Conservation (phyloP, 1,139 yeast species). For the Trichomonascaceae sp. region DNA sequence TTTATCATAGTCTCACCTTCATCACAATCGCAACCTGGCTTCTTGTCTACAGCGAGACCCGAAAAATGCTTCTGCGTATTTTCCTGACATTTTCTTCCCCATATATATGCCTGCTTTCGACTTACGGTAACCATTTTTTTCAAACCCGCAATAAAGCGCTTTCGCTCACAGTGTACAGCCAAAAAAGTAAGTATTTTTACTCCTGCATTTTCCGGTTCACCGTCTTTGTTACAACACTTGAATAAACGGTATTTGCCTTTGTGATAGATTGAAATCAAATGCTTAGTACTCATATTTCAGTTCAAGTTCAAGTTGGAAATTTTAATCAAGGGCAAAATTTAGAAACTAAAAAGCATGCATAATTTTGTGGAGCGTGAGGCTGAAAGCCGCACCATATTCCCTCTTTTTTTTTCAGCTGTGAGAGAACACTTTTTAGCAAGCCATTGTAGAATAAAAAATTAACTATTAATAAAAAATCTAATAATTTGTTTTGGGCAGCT, state of each 20-base stretch:
- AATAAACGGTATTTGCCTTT: neutral
- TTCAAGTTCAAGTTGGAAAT: too few relatives aligned
- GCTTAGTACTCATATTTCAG: neutral
- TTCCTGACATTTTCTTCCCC: neutral
- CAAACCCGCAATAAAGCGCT: neutral
- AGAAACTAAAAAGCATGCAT: too few relatives aligned
- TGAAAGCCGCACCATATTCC: too few relatives aligned
- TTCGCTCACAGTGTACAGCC: neutral
- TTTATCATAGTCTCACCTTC: neutral
- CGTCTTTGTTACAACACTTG: neutral
- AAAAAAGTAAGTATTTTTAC: neutral
- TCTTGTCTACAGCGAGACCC: too few relatives aligned
- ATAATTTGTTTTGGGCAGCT: too few relatives aligned
- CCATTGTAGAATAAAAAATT: too few relatives aligned
- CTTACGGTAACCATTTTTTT: neutral
- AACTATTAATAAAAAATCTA: too few relatives aligned
- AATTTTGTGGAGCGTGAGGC: too few relatives aligned
- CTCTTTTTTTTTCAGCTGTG: too few relatives aligned
- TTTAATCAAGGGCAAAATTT: too few relatives aligned
- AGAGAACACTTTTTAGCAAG: too few relatives aligned
- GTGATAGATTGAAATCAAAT: neutral
- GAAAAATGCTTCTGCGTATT: neutral
- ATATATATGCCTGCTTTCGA: neutral
- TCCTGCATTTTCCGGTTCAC: neutral
- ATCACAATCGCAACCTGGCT: too few relatives aligned